Evolutionary conservation across 2,329 filamentous ascomycete genomes (phyloP), one percentile per base, ranked within the genome.

Genomic region (Leptographium galeiforme): DNA sequence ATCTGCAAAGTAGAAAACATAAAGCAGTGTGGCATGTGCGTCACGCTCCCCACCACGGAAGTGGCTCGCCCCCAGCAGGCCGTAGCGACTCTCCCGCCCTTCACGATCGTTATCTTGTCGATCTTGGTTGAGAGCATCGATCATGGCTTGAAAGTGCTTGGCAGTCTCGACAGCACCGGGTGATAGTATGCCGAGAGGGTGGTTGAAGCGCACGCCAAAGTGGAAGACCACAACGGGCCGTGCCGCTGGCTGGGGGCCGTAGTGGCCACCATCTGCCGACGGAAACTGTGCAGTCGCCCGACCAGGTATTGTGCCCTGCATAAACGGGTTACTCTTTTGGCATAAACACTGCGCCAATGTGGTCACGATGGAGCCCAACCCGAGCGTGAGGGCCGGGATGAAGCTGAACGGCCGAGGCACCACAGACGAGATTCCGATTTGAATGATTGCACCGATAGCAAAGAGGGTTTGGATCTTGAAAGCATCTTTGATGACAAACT

Each of bases 151-250:
- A 58, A 78, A 75, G 57, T 64, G 64, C 0, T 60, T 57, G 46
- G 61, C 65, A 0, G 75, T 59, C 18, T 72, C 64, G 30, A 63
- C 63, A 53, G 65, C 68, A 48, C 71, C 69, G 0, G 77, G 75
- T 2, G 68, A 64, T 19, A 78, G 61, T 10, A 71, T 45, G 4
- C 77, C 76, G 0, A 78, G 66, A 0, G 77, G 76, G 50, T 74
- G 71, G 64, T 73, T 73, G 60, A 64, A 64, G 54, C 72, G 70
- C 13, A 68, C 61, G 48, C 71, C 72, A 14, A 75, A 64, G 59
- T 72, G 67, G 62, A 75, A 72, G 53, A 72, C 68, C 18, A 60
- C 58, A 2, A 60, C 13, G 1, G 54, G 38, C 14, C 34, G 47
- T 8, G 41, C 34, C 4, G 50, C 46, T 2, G 49, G 51, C 8